Evolutionary conservation across 2,329 filamentous ascomycete species (phyloP), one percentile per base, ranked within the genome.

Genomic region (Aaosphaeria arxii): DNA sequence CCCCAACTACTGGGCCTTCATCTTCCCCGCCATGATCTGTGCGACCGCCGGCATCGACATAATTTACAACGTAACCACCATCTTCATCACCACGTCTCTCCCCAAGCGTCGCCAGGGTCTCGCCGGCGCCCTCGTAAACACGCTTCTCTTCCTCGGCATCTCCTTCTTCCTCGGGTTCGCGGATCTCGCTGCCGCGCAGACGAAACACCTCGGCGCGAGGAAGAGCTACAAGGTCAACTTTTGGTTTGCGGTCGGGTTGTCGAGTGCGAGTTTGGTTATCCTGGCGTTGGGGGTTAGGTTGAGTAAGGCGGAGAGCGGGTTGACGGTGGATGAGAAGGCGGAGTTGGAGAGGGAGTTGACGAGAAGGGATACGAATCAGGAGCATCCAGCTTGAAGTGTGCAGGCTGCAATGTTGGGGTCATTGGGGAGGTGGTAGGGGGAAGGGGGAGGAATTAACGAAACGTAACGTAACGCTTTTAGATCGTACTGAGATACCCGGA

Each of bases 21-120:
- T 71, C 40, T 71, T 71, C 46, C 64, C 67, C 6, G 55, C 69
- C 1, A 78, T 77, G 73, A 70, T 80, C 4, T 69, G 64, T 46
- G 63, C 65, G n/a, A 70, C 69, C 4, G 54, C 68, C 7, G 68
- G 66, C 2, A 60, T 71, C 35, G 67, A 71, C 43, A 57, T 71
- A 17, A 70, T 67, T 3, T 71, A 67, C 52, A 70, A 66, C 43
- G 62, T 71, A 32, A 61, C 59, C 49, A 71, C 68, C 46, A 67
- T 71, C 39, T 70, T 71, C 51, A 61, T 70, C 43, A 70, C 66
- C 1, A 69, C 65, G 0, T 63, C 57, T 0, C 54, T 70, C 55
- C 66, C 66, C 13, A 62, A 64, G 28, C 52, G 61, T 3, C 59
- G 65, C 1, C 68, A 71, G 45, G 67, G 66, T 0, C 56, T 70